A percentile compares a stretch with the other conserved stretches of the same genome.
Evolutionary conservation across 495 filamentous ascomycete species (phyloP).

Genomic region (Xylaria castorea): DNA sequence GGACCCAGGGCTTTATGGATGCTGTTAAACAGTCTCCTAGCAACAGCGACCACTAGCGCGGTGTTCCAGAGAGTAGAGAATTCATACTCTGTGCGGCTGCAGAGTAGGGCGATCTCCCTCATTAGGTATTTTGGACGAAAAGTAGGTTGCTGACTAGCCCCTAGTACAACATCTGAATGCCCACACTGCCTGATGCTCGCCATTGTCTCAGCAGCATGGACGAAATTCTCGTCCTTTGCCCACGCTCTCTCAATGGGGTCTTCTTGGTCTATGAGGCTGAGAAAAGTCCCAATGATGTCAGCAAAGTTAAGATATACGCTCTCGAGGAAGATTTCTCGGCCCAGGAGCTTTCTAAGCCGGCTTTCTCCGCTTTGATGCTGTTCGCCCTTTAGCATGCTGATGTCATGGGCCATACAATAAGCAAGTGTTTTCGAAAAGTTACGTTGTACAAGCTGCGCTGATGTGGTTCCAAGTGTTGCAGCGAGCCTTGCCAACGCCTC

Average conservation of each 20-base stretch:
- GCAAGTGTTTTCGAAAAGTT: conserved; percentile 83
- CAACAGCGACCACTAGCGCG: conserved; percentile 73
- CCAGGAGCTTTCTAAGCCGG: conserved; percentile 71
- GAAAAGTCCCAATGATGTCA: conserved; percentile 74
- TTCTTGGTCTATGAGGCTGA: conserved; percentile 76
- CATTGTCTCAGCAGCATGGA: conserved; percentile 66
- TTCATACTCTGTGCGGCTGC: conserved; percentile 70
- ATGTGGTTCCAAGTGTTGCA: conserved; percentile 57
- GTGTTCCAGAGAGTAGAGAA: conserved; percentile 76
- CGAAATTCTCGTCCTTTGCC: conserved; percentile 64
- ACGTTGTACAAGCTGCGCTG: conserved; percentile 63
- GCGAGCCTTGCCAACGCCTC: conserved; percentile 66
- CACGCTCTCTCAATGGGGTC: conserved; percentile 74
- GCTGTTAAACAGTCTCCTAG: conserved; percentile 77
- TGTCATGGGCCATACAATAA: conserved; percentile 83
- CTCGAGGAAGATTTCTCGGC: conserved; percentile 65
- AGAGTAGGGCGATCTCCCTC: conserved; percentile 77
- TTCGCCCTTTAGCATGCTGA: conserved; percentile 63
- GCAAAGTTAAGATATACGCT: conserved; percentile 73
- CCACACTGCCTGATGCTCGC: conserved; percentile 69
- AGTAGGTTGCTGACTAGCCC: conserved; percentile 81
- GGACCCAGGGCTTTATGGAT: conserved; percentile 89
- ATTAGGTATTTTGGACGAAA: conserved; percentile 80
- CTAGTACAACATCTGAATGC: conserved; percentile 63
- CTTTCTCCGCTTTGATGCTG: conserved; percentile 69